Evolutionary conservation across 768 basidiomycete genomes (phyloP).

Genomic region (Rickenella mellea): DNA sequence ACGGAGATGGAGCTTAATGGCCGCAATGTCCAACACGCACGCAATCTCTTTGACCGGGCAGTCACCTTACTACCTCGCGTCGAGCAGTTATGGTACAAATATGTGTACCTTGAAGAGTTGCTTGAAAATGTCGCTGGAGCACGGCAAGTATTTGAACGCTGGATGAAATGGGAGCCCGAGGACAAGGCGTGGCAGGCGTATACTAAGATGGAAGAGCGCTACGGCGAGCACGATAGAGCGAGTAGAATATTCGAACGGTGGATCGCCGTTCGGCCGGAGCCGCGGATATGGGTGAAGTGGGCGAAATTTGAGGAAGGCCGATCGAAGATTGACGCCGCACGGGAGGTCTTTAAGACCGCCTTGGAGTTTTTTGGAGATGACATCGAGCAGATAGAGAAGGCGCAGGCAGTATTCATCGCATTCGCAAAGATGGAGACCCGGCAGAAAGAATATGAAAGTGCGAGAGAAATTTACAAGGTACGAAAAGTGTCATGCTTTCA

Average conservation of each 20-base stretch:
- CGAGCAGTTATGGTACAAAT: slow-evolving; percentile 99
- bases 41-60: slow-evolving; percentile 94
- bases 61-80: slow-evolving; percentile 94
- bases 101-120: slow-evolving; percentile 96
- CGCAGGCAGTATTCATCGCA: slow-evolving; percentile 85
- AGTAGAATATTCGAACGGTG: neutral
- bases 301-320: slow-evolving; percentile 58
- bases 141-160: slow-evolving; percentile 95
- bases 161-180: slow-evolving; percentile 99
- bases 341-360: slow-evolving; percentile 86
- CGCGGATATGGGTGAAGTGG: slow-evolving; percentile 58
- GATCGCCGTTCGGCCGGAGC: slow-evolving; percentile 34
- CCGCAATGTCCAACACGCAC: slow-evolving; percentile 93
- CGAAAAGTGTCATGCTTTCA: slow-evolving; percentile 10
- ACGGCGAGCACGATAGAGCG: slow-evolving; percentile 84
- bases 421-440: slow-evolving; percentile 98
- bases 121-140: slow-evolving; percentile 95
- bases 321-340: slow-evolving; percentile 54
- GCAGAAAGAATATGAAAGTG: slow-evolving; percentile 92
- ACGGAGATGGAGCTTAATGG: slow-evolving; percentile 98
- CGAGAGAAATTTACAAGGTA: slow-evolving; percentile 95
- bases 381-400: slow-evolving; percentile 78
- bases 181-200: slow-evolving; percentile 99
- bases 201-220: slow-evolving; percentile 94
- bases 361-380: slow-evolving; percentile 86